phyloP scores from a whole-genome alignment of 495 filamentous ascomycete genomes.

The Neurospora sp. region DNA sequence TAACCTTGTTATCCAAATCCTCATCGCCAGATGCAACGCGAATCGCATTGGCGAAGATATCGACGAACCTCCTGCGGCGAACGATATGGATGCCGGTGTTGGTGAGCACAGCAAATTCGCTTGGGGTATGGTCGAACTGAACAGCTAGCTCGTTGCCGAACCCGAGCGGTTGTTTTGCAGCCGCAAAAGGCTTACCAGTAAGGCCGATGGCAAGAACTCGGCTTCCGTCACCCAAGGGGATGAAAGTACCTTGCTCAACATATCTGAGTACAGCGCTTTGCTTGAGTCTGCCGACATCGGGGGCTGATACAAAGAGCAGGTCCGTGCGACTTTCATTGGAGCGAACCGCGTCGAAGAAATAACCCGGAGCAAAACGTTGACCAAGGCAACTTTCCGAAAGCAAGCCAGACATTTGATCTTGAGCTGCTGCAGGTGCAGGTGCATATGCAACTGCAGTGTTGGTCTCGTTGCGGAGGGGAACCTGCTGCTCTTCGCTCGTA shows the following conservation, averaged over 20 bases:
- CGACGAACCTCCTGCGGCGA: slow-evolving; percentile 73
- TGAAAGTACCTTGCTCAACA: slow-evolving; percentile 66
- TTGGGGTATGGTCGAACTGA: slow-evolving; percentile 73
- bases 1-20: slow-evolving; percentile 66
- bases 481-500: slow-evolving; percentile 10
- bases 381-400: slow-evolving; percentile 26
- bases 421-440: neutral
- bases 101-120: slow-evolving; percentile 84
- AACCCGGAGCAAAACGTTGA: slow-evolving; percentile 72
- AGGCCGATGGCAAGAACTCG: slow-evolving; percentile 66
- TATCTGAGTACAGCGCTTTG: slow-evolving; percentile 35
- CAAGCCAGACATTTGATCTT: neutral
- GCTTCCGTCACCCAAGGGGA: slow-evolving; percentile 51
- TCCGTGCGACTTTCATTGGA: slow-evolving; percentile 41
- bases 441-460: slow-evolving; percentile 16
- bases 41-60: slow-evolving; percentile 80
- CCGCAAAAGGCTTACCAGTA: slow-evolving; percentile 58
- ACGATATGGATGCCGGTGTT: slow-evolving; percentile 80
- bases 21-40: slow-evolving; percentile 64
- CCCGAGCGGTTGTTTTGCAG: slow-evolving; percentile 57
- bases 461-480: slow-evolving; percentile 15
- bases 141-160: slow-evolving; percentile 94
- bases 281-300: slow-evolving; percentile 76
- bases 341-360: slow-evolving; percentile 73
- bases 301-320: slow-evolving; percentile 70